phyloP scores from a whole-genome alignment of 305 asterid genomes.

The Ilex paraguariensis region DNA sequence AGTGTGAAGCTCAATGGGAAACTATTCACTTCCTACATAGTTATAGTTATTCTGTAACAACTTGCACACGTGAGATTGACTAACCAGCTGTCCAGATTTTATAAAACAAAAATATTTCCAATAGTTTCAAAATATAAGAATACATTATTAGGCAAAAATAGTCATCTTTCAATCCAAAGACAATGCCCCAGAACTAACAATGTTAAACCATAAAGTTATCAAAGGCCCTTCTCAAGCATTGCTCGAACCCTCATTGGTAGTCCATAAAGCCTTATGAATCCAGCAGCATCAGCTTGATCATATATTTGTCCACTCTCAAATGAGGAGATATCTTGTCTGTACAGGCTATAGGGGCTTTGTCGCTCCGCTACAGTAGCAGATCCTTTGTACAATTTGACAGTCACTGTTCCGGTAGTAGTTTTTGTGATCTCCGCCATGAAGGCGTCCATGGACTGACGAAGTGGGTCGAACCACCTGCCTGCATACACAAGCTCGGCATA shows the following conservation, averaged over 20 bases:
- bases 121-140: too few relatives aligned
- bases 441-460: constrained; percentile 82
- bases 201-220: neutral
- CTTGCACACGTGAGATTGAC: too few relatives aligned
- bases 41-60: too few relatives aligned
- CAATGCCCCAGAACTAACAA: too few relatives aligned
- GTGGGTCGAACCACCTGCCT: constrained; percentile 94
- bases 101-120: too few relatives aligned
- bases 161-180: too few relatives aligned
- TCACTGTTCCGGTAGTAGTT: constrained; percentile 74
- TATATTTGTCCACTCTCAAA: constrained; percentile 89
- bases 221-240: constrained; percentile 81
- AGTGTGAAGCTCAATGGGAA: too few relatives aligned
- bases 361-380: constrained; percentile 58
- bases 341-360: constrained; percentile 70
- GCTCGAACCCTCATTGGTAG: constrained; percentile 91
- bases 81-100: too few relatives aligned
- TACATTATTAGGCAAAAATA: too few relatives aligned
- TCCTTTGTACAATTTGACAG: constrained; percentile 82
- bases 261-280: constrained; percentile 83
- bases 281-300: constrained; percentile 94
- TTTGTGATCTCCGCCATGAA: constrained; percentile 88
- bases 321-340: constrained; percentile 87
- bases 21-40: too few relatives aligned
- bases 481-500: constrained; percentile 86